These are phyloP conservation scores for Phytophthora sp. DNA, from an alignment of 352 stramenopile genomes.

Conservation along the genomic window DNA sequence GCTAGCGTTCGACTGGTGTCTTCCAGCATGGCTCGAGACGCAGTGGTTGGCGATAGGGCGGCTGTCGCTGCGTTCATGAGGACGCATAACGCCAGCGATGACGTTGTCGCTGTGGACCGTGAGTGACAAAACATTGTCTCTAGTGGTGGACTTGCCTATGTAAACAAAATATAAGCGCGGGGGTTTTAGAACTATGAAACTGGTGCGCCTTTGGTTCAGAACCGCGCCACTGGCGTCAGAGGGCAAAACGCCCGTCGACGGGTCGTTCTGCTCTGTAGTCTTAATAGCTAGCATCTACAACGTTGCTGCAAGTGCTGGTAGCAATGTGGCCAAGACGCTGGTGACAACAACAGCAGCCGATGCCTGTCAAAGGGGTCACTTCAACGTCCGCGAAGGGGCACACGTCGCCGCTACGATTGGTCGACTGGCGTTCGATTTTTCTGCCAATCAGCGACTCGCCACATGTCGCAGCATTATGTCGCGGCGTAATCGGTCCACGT, in stretches of 20 bases:
- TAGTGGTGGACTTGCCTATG: neutral
- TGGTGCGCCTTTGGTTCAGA: too few relatives aligned
- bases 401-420: neutral
- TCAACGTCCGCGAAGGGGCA: slow-evolving; percentile 14
- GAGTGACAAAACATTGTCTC: slow-evolving; percentile 8
- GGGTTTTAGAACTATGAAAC: neutral
- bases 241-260: too few relatives aligned
- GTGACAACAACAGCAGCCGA: neutral
- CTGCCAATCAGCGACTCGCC: slow-evolving; percentile 2
- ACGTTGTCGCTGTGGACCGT: slow-evolving; percentile 10
- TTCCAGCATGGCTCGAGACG: slow-evolving; percentile 53
- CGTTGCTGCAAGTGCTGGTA: too few relatives aligned
- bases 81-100: neutral
- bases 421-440: slow-evolving; percentile 7
- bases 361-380: slow-evolving; percentile 6
- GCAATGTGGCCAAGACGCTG: neutral
- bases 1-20: slow-evolving; percentile 51
- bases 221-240: too few relatives aligned
- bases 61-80: neutral
- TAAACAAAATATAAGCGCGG: slow-evolving; percentile 18
- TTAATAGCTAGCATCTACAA: too few relatives aligned
- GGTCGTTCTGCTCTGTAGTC: too few relatives aligned
- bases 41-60: neutral
- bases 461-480: slow-evolving; percentile 18
- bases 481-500: slow-evolving; percentile 8